These are phyloP conservation scores for Pyrus betulifolia DNA, from an alignment of 306 rosid species.

Conservation along the genomic window DNA sequence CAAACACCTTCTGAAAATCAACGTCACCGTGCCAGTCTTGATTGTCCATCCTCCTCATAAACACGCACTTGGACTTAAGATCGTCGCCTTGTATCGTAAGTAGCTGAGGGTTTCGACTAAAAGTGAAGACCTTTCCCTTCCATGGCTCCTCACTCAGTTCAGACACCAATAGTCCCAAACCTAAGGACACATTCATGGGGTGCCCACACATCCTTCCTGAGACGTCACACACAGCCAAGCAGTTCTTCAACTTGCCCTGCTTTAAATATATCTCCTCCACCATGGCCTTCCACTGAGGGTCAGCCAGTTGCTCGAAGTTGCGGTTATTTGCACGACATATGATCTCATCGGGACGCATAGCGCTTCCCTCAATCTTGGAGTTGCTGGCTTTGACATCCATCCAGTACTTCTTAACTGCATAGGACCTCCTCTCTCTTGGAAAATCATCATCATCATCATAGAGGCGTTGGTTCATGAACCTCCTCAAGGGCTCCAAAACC, in stretches of 20 bases:
- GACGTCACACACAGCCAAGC: slow-evolving; percentile 49
- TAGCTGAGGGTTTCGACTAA: slow-evolving; percentile 33
- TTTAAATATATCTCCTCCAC: slow-evolving; percentile 30
- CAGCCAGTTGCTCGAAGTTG: slow-evolving; percentile 37
- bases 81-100: slow-evolving; percentile 36
- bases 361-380: slow-evolving; percentile 40
- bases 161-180: slow-evolving; percentile 54
- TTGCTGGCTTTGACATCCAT: slow-evolving; percentile 24
- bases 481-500: slow-evolving; percentile 46
- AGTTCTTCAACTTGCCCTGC: slow-evolving; percentile 36
- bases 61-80: slow-evolving; percentile 29
- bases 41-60: slow-evolving; percentile 20
- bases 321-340: neutral
- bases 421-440: too few species aligned
- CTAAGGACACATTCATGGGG: slow-evolving; percentile 53
- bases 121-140: slow-evolving; percentile 54
- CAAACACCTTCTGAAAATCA: slow-evolving; percentile 55
- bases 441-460: neutral
- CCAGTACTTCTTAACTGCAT: slow-evolving; percentile 16
- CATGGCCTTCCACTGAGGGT: slow-evolving; percentile 60
- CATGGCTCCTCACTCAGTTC: slow-evolving; percentile 56
- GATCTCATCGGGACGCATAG: slow-evolving; percentile 56
- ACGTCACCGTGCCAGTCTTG: slow-evolving; percentile 30
- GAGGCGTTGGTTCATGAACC: slow-evolving; percentile 36
- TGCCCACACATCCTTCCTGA: slow-evolving; percentile 40